Conservation (phyloP, 495 filamentous ascomycete genomes). For the Aspergillus diversus region DNA sequence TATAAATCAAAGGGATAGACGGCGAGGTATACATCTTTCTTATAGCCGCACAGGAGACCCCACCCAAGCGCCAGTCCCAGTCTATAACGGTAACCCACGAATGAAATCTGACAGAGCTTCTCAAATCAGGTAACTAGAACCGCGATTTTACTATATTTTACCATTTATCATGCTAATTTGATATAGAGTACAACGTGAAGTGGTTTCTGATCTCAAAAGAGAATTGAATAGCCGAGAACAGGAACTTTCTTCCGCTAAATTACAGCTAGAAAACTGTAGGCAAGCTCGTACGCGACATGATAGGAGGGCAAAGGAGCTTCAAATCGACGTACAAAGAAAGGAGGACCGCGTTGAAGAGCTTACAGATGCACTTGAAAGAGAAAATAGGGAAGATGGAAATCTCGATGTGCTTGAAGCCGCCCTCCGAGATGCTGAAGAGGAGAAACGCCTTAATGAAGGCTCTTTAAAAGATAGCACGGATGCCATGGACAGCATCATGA, state of each 20-base stretch:
- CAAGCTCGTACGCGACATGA: conserved; percentile 48
- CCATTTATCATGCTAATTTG: conserved; percentile 14
- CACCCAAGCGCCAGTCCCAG: conserved; percentile 56
- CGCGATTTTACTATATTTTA: neutral
- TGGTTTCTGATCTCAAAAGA: conserved; percentile 44
- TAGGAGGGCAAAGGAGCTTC: conserved; percentile 50
- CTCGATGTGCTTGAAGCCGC: conserved; percentile 60
- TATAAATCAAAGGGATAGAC: conserved; percentile 59
- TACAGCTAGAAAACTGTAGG: conserved; percentile 38
- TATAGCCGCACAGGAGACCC: conserved; percentile 58
- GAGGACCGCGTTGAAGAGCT: conserved; percentile 61
- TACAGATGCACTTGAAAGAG: conserved; percentile 61
- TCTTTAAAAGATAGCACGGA: conserved; percentile 56
- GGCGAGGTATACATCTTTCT: conserved; percentile 66
- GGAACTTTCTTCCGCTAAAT: conserved; percentile 34
- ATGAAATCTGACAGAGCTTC: conserved; percentile 80
- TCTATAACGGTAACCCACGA: conserved; percentile 56
- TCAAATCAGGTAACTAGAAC: conserved; percentile 57
- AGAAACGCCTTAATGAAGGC: conserved; percentile 46
- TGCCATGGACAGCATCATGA: conserved; percentile 55
- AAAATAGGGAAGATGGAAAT: conserved; percentile 61
- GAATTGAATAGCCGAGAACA: conserved; percentile 44
- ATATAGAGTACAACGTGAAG: conserved; percentile 47
- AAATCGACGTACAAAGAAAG: conserved; percentile 58
- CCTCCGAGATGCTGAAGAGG: conserved; percentile 55